Percentiles rank a stretch among this genome's conserved stretches.
phyloP scores from a whole-genome alignment of 2,329 filamentous ascomycete species.

The Ustulina deusta region DNA sequence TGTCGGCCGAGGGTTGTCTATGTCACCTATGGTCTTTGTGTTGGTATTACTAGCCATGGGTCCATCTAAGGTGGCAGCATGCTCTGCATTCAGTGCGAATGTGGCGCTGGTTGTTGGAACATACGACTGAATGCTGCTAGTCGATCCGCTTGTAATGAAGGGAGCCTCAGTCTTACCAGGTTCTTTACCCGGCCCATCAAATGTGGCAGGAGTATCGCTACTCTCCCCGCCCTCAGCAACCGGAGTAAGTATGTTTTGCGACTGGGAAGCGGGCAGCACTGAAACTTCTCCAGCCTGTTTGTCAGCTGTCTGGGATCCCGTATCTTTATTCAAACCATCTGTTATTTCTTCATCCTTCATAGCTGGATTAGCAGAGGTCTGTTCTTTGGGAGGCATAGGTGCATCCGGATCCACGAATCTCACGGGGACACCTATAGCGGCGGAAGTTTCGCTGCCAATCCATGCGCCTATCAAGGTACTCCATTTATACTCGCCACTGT shows the following conservation, averaged over 20 bases:
- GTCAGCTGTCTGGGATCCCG: not conserved
- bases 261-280: not conserved
- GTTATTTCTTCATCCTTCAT: conserved; percentile 17
- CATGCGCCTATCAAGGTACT: conserved; percentile 85
- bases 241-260: conserved; percentile 1
- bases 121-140: conserved; percentile 10
- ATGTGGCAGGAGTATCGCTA: conserved; percentile 1
- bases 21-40: not conserved
- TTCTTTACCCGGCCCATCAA: conserved; percentile 2
- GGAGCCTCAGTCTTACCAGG: not conserved
- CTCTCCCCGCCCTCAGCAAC: not conserved
- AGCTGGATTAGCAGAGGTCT: conserved; percentile 33
- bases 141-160: not conserved
- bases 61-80: conserved; percentile 5
- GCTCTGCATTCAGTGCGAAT: conserved; percentile 25
- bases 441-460: conserved; percentile 74
- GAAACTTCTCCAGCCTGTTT: not conserved
- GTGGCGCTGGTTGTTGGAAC: conserved; percentile 33
- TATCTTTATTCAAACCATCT: conserved; percentile 26
- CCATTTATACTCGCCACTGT: conserved; percentile 82
- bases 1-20: not conserved
- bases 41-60: not conserved
- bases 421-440: conserved; percentile 82
- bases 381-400: conserved; percentile 47
- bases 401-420: conserved; percentile 70